Conservation (phyloP, 805 yeast genomes). For the Candida anglica region DNA sequence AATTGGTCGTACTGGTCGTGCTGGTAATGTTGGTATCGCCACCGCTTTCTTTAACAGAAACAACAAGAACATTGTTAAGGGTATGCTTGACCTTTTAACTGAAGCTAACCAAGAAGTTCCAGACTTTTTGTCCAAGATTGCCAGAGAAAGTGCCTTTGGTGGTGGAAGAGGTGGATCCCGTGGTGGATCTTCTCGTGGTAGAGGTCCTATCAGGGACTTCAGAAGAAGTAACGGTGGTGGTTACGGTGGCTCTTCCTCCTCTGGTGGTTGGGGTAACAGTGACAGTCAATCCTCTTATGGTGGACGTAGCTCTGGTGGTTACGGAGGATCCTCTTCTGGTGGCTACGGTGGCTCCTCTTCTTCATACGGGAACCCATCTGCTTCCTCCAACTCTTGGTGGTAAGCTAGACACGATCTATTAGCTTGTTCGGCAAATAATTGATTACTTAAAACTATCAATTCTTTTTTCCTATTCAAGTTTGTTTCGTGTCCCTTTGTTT, state of each 20-base stretch:
- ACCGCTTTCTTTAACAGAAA: constrained; percentile 98
- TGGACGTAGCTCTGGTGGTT: constrained; percentile 16
- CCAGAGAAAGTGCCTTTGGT: constrained; percentile 68
- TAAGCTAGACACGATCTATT: constrained; percentile 15
- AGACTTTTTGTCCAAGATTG: constrained; percentile 71
- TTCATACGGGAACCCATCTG: constrained; percentile 30
- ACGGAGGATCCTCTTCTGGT: constrained; percentile 23
- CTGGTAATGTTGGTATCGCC: constrained; percentile 98
- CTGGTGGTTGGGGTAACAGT: constrained; percentile 16
- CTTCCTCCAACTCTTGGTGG: constrained; percentile 37
- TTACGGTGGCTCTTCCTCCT: constrained; percentile 33
- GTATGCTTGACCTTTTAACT: constrained; percentile 75
- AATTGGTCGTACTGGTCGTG: constrained; percentile 99
- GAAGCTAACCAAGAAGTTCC: constrained; percentile 99
- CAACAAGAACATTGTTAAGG: constrained; percentile 85
- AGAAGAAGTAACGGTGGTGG: constrained; percentile 43
- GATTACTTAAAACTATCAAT: too few relatives aligned
- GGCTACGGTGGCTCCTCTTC: constrained; percentile 17
- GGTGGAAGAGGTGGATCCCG: constrained; percentile 33
- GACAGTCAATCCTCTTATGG: constrained; percentile 17
- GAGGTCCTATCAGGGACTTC: constrained; percentile 47
- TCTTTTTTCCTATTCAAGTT: constrained; percentile 12
- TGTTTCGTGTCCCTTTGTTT: constrained; percentile 12
- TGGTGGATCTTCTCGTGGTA: constrained; percentile 56
- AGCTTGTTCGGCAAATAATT: too few relatives aligned